Conservation (phyloP, 371 early-diverging fungal species). For the Mortierella sp. region DNA sequence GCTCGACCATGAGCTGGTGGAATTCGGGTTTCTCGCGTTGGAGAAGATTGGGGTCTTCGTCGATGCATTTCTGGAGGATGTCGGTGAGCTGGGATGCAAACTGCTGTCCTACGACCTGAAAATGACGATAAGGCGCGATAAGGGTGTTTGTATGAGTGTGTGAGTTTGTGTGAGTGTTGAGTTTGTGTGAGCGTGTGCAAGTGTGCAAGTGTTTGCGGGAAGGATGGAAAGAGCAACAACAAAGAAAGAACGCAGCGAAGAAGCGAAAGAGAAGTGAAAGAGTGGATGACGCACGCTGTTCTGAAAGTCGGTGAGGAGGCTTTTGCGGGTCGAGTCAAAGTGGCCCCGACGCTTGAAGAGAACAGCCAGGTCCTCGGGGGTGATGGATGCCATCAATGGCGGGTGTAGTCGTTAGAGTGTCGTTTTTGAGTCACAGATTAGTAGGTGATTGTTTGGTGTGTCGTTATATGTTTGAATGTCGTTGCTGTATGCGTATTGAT, state of each 20-base stretch:
- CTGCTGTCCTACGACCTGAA: constrained; percentile 42
- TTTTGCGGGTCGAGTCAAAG: constrained; percentile 54
- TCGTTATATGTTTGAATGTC: no score
- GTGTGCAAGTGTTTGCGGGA: no score
- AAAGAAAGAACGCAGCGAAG: background rate
- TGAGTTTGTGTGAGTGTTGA: background rate
- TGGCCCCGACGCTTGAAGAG: constrained; percentile 55
- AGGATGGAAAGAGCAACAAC: no score
- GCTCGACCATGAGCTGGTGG: constrained; percentile 53
- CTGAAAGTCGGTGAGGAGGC: constrained; percentile 51
- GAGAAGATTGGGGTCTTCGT: constrained; percentile 46
- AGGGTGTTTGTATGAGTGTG: background rate
- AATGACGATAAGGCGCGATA: background rate
- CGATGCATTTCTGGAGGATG: constrained; percentile 41
- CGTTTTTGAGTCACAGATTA: no score
- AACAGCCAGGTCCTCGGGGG: constrained; percentile 50
- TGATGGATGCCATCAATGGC: constrained; percentile 26
- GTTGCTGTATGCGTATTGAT: no score
- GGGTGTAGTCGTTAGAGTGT: background rate
- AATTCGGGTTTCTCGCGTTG: constrained; percentile 52
- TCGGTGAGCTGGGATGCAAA: constrained; percentile 43
- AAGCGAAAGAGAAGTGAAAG: background rate
- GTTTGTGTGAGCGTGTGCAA: no score
- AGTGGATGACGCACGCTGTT: constrained; percentile 36
- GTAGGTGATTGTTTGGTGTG: no score